Evolutionary conservation across 2,329 filamentous ascomycete species (phyloP), one percentile per base, ranked within the genome.

Genomic region (Neofusicoccum cordaticola): DNA sequence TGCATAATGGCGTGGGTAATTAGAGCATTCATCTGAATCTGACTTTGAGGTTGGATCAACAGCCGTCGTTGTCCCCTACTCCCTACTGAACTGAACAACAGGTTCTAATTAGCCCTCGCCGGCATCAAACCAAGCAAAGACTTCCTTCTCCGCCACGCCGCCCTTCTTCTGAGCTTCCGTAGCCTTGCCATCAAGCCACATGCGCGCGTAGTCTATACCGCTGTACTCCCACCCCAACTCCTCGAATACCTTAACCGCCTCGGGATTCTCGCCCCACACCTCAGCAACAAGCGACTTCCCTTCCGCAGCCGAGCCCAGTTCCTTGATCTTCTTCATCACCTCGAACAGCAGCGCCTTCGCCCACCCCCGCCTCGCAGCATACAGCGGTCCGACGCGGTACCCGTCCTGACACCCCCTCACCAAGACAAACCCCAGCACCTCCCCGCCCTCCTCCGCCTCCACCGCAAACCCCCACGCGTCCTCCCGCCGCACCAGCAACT

Each of bases 71-170:
- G 22, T 44, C 11, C 15, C 15, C 19, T 44, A n/a, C 15, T 44
- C 15, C n/a, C n/a, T 15, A 44, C 42, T 7, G 27, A 31, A 7
- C 27, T 1, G 27, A 31, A 7, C 27, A n/a, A 15, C 15, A 44
- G 42, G n/a, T 17, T 44, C 27, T 2, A 9, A 15, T 63, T 19
- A 73, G 8, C 73, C 72, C 35, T 70, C 63, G 9, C 63, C 69
- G 31, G 76, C 75, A 68, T 77, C 75, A 52, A 77, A 75, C 34
- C 74, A 74, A 11, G 76, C 75, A 68, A 70, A 78, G 65, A 74
- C 74, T 2, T 71, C 70, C 60, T 65, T 69, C 27, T 70, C 67
- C 6, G 74, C 74, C 50, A 67, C 67, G 2, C 74, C 74, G 15
- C 71, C 74, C 31, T 71, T 63, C 42, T 66, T 62, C 65, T 78